phyloP scores from a whole-genome alignment of 2,329 filamentous ascomycete species.

The Colletotrichum filicis region DNA sequence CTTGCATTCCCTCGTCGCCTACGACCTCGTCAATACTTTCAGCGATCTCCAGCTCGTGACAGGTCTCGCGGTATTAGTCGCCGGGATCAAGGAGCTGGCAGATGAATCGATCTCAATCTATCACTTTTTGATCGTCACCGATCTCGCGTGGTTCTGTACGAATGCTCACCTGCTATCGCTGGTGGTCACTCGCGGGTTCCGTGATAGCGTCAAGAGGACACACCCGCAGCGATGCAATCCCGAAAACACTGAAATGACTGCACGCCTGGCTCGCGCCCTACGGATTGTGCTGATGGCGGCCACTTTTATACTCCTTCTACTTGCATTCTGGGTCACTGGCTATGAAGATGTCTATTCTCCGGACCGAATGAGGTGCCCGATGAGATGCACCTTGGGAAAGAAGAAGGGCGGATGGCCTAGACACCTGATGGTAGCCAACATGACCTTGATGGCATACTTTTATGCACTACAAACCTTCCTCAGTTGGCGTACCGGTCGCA shows the following conservation, averaged over 20 bases:
- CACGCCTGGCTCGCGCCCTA: neutral
- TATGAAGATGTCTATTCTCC: neutral
- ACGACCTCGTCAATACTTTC: slow-evolving; percentile 38
- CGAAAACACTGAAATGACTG: neutral
- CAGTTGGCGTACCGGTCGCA: slow-evolving; percentile 18
- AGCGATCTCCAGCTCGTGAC: slow-evolving; percentile 41
- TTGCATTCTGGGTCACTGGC: neutral
- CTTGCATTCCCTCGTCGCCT: slow-evolving; percentile 2
- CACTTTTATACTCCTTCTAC: neutral
- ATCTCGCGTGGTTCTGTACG: slow-evolving; percentile 41
- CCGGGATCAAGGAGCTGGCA: slow-evolving; percentile 32
- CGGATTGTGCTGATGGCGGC: neutral
- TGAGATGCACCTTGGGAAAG: neutral
- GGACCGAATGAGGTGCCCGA: slow-evolving; percentile 1
- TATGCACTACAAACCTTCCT: slow-evolving; percentile 4
- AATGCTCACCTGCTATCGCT: slow-evolving; percentile 38
- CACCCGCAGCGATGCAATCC: neutral
- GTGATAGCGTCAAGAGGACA: slow-evolving; percentile 29
- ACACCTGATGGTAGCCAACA: slow-evolving; percentile 10
- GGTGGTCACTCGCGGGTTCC: slow-evolving; percentile 26
- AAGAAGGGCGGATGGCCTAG: neutral
- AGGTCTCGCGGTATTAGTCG: slow-evolving; percentile 36
- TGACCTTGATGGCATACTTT: slow-evolving; percentile 10
- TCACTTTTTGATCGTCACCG: slow-evolving; percentile 39
- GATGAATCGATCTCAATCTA: slow-evolving; percentile 38